Conservation (phyloP, 345 rosid genomes). For the Acer saccharum region DNA sequence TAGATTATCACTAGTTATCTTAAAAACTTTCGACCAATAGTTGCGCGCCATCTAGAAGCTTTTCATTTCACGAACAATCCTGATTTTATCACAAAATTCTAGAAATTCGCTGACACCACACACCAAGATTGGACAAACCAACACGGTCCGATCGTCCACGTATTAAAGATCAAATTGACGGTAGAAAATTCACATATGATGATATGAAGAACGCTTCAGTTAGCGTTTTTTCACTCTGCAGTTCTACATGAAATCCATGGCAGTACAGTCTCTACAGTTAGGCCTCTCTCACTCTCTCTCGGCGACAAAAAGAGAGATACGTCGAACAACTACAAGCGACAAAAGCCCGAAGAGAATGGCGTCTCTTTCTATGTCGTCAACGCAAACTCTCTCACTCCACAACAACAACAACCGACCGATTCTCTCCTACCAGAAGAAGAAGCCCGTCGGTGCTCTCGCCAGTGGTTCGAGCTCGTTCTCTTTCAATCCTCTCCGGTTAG, state of each 20-base stretch:
- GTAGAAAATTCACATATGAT: not conserved
- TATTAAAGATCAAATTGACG: not conserved
- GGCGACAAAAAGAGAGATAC: not conserved
- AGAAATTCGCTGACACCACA: too few species aligned
- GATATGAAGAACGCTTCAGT: too few species aligned
- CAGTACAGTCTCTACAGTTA: not conserved
- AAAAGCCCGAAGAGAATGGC: conserved; percentile 22
- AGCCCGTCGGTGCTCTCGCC: conserved; percentile 2
- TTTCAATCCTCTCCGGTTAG: conserved; percentile 65
- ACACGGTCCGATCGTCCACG: too few species aligned
- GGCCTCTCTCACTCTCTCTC: not conserved
- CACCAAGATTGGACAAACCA: too few species aligned
- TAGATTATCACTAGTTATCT: not conserved
- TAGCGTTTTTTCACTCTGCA: too few species aligned
- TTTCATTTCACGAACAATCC: not conserved
- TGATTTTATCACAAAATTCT: not conserved
- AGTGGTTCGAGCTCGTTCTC: conserved; percentile 32
- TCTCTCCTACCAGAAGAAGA: conserved; percentile 19
- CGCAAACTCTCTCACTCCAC: conserved; percentile 34
- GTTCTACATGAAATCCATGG: not conserved
- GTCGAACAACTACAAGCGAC: not conserved
- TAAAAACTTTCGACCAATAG: too few species aligned
- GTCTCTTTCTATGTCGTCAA: conserved; percentile 36
- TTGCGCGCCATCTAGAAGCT: too few species aligned
- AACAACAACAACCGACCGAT: conserved; percentile 21